Evolutionary conservation across 83 land plant genomes (phyloP).

Genomic region (Thuja plicata): DNA sequence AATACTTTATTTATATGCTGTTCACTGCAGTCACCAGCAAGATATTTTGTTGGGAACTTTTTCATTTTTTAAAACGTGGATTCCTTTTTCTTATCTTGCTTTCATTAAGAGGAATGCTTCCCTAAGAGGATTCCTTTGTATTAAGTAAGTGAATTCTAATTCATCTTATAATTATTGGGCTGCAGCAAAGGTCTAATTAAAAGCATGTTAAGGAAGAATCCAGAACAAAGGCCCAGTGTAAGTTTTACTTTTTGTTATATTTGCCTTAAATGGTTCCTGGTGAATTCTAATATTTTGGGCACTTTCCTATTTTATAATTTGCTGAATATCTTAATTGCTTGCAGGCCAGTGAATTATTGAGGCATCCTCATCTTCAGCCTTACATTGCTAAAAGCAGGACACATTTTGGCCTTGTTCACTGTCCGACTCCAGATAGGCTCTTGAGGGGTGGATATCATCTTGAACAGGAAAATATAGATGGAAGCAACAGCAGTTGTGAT

Average conservation of each 20-base stretch:
- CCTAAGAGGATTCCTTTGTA: background rate
- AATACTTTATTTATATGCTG: background rate
- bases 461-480: conserved; percentile 14
- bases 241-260: conserved; percentile 19
- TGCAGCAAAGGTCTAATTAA: conserved; percentile 85
- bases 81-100: background rate
- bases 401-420: background rate
- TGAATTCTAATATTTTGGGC: background rate
- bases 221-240: conserved; percentile 90
- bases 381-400: conserved; percentile 40
- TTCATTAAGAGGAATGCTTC: conserved; percentile 3
- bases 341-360: conserved; percentile 85
- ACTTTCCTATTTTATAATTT: background rate
- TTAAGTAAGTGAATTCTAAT: background rate
- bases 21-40: background rate
- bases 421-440: background rate
- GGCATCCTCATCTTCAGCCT: conserved; percentile 87
- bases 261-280: background rate
- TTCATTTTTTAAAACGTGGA: background rate
- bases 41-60: background rate
- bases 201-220: conserved; percentile 93
- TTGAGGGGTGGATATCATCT: background rate
- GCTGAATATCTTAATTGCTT: background rate
- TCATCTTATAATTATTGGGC: background rate
- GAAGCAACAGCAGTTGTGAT: conserved; percentile 4